Percentiles rank a stretch among this genome's conserved stretches.
Evolutionary conservation across 228 moss, liverwort and hornwort species (phyloP).

Genomic region (Sphagnum fallax): DNA sequence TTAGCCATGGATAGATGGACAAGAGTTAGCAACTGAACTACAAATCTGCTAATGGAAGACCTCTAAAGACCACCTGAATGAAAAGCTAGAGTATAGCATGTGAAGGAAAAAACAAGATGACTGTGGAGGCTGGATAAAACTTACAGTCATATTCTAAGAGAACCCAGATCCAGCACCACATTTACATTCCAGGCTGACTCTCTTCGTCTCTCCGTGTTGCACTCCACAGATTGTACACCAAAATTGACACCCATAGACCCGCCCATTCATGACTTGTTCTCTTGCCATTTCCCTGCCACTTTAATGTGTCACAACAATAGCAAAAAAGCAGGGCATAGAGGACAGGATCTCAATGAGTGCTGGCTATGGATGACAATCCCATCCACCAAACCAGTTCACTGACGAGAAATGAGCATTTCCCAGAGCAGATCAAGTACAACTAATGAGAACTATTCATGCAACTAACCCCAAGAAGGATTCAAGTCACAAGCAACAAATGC

Average conservation of each 20-base stretch:
- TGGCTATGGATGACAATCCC: not conserved
- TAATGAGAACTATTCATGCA: not conserved
- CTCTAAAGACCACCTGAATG: too few relatives aligned
- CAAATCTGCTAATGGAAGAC: too few relatives aligned
- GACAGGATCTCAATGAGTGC: not conserved
- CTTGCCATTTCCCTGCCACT: conserved; percentile 25
- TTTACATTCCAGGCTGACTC: not conserved
- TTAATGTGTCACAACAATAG: not conserved
- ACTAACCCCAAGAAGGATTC: too few relatives aligned
- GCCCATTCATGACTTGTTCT: conserved; percentile 15
- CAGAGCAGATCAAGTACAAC: not conserved
- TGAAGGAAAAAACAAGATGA: too few relatives aligned
- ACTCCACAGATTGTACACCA: conserved; percentile 21
- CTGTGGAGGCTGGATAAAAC: too few relatives aligned
- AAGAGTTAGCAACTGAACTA: too few relatives aligned
- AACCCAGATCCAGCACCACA: not conserved
- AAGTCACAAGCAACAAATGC: too few relatives aligned
- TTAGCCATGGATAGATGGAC: too few relatives aligned
- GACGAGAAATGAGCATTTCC: not conserved
- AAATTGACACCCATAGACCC: conserved; percentile 20
- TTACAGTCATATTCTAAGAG: too few relatives aligned
- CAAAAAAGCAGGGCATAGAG: not conserved
- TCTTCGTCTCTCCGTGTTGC: not conserved
- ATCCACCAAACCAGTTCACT: not conserved
- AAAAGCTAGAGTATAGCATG: too few relatives aligned